Percentiles rank a stretch among this genome's conserved stretches.
These are phyloP conservation scores for Rhododendron ferrugineum DNA, from an alignment of 148 eudicot species.

Conservation along the genomic window DNA sequence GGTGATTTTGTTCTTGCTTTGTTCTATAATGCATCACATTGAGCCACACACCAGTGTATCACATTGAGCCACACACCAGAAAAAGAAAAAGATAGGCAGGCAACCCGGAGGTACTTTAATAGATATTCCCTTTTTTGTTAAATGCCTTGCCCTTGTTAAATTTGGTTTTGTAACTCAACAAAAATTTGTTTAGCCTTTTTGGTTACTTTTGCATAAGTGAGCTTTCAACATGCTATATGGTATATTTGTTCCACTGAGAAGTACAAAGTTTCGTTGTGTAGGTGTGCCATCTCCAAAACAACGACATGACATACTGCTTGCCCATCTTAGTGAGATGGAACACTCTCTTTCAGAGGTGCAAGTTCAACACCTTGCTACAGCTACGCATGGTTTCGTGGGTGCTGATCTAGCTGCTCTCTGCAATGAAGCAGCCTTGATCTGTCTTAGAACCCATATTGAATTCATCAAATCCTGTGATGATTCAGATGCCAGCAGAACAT, in stretches of 20 bases:
- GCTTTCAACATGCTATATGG: background rate
- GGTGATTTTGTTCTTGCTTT: background rate
- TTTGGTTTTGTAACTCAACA: background rate
- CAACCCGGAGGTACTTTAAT: background rate
- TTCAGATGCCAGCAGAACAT: slow-evolving; percentile 10
- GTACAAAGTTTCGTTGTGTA: slow-evolving; percentile 21
- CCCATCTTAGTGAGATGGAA: slow-evolving; percentile 60
- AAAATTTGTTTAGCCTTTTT: background rate
- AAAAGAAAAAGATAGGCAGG: background rate
- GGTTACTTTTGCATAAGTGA: background rate
- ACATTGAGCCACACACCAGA: background rate
- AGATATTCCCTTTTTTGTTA: background rate
- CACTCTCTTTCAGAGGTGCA: slow-evolving; percentile 52
- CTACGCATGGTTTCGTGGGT: slow-evolving; percentile 94
- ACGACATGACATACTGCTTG: slow-evolving; percentile 65
- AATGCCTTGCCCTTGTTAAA: background rate
- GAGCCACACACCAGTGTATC: background rate
- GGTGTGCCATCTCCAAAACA: slow-evolving; percentile 90
- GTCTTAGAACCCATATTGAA: slow-evolving; percentile 51
- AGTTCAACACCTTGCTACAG: slow-evolving; percentile 57
- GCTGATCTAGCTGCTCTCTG: slow-evolving; percentile 85
- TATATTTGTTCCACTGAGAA: background rate
- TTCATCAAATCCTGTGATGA: slow-evolving; percentile 20
- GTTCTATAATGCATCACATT: background rate
- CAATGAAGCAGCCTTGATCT: slow-evolving; percentile 74